Conservation (phyloP, 2,329 filamentous ascomycete species). For the Cytospora piceae region DNA sequence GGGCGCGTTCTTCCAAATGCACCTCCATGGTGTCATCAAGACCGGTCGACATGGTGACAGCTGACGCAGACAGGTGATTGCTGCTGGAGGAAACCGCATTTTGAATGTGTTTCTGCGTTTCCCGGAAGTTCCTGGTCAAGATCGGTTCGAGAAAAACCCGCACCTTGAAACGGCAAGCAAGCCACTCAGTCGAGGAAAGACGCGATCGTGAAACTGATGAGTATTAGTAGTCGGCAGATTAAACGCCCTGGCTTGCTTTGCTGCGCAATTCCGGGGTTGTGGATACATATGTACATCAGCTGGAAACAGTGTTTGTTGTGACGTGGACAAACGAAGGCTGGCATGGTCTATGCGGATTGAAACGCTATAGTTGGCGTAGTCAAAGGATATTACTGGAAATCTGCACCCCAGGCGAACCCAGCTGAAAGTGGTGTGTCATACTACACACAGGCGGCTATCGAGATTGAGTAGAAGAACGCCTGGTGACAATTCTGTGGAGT, state of each 20-base stretch:
- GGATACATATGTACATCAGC: background rate
- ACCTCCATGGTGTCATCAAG: background rate
- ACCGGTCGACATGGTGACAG: background rate
- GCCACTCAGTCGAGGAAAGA: no score
- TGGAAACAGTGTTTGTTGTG: background rate
- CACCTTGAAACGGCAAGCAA: background rate
- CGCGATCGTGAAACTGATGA: no score
- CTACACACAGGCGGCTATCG: background rate
- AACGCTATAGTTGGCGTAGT: background rate
- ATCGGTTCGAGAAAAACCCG: background rate
- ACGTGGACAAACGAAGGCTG: background rate
- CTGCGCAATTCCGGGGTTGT: background rate
- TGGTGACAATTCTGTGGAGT: background rate
- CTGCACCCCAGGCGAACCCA: background rate
- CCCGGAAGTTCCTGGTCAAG: background rate
- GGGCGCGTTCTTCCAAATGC: background rate
- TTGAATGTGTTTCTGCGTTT: background rate
- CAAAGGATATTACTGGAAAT: background rate
- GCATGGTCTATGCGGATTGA: background rate
- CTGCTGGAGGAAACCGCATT: background rate
- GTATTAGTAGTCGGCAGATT: background rate
- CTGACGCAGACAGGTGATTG: background rate
- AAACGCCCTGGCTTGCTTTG: background rate
- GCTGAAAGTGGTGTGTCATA: background rate
- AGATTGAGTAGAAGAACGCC: background rate